Evolutionary conservation across 305 asterid genomes (phyloP).

Genomic region (Solanum hybrid): DNA sequence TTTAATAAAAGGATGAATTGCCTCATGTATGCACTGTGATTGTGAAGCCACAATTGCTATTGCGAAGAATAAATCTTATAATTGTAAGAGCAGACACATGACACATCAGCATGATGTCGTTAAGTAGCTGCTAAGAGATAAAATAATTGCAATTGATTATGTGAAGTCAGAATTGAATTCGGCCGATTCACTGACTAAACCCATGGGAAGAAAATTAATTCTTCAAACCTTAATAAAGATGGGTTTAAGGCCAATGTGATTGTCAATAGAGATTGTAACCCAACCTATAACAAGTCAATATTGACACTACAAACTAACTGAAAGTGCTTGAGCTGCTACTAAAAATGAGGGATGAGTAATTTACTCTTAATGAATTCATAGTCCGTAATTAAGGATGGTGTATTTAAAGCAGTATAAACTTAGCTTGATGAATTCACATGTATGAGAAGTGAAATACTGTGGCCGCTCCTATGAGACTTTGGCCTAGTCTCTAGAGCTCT

Average conservation of each 20-base stretch:
- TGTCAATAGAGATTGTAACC: background rate
- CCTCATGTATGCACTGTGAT: too few species aligned
- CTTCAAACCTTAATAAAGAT: background rate
- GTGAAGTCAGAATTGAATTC: background rate
- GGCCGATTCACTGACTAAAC: background rate
- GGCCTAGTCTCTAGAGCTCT: background rate
- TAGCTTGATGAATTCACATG: background rate
- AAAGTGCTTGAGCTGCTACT: background rate
- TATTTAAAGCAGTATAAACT: background rate
- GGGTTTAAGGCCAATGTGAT: background rate
- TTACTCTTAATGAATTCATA: background rate
- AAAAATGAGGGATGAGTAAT: background rate
- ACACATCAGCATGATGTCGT: too few species aligned
- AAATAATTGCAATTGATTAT: background rate
- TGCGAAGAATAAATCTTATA: too few species aligned
- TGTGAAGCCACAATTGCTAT: too few species aligned
- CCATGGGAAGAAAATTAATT: background rate
- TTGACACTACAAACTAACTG: background rate
- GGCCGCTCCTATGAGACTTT: background rate
- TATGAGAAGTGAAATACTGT: background rate
- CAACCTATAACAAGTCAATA: background rate
- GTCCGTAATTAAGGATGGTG: background rate
- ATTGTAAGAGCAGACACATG: too few species aligned
- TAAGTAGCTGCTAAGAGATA: too few species aligned
- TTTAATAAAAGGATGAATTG: too few species aligned